Evolutionary conservation across 306 rosid genomes (phyloP).

Genomic region (Vigna mungo): DNA sequence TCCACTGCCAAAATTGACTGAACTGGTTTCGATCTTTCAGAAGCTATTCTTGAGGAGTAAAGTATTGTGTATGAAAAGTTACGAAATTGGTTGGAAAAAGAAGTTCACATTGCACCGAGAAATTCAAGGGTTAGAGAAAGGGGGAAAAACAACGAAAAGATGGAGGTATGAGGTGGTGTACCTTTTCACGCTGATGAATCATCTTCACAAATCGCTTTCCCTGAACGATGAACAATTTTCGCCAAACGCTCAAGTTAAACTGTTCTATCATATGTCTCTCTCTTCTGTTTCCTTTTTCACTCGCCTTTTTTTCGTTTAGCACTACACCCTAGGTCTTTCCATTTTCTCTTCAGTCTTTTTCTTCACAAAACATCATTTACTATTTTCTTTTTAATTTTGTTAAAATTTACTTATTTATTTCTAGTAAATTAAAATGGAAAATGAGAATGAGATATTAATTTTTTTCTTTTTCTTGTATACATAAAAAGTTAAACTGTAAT

Average conservation of each 20-base stretch:
- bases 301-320: too few species aligned
- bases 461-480: too few species aligned
- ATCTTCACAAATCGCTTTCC: not conserved
- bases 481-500: too few species aligned
- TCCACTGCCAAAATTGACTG: not conserved
- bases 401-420: too few species aligned
- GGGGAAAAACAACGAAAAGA: not conserved
- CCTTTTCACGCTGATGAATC: slow-evolving; percentile 18
- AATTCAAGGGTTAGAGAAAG: not conserved
- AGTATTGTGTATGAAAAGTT: not conserved
- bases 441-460: too few species aligned
- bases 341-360: too few species aligned
- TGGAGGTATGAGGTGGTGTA: not conserved
- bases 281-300: not conserved
- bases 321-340: not conserved
- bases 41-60: not conserved
- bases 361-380: too few species aligned
- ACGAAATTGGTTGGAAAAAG: too few species aligned
- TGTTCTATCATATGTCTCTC: not conserved
- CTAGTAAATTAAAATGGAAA: too few species aligned
- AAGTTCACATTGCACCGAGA: not conserved
- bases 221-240: not conserved
- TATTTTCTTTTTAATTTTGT: too few species aligned
- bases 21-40: not conserved
- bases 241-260: not conserved